phyloP scores from a whole-genome alignment of 768 basidiomycete genomes.

The Serpula lacrymans region DNA sequence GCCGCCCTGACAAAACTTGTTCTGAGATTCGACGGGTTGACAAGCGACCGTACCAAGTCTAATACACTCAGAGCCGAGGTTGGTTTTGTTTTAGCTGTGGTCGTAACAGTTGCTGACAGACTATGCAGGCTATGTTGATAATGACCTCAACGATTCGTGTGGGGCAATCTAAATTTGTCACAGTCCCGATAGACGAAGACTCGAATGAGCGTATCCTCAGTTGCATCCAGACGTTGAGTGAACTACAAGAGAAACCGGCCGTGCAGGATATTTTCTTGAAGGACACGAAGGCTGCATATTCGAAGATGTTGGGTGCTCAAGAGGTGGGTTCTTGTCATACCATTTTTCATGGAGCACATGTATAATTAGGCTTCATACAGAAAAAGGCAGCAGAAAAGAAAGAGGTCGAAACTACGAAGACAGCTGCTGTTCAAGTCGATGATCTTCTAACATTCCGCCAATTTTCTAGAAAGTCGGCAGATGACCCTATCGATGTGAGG shows the following conservation, averaged over 20 bases:
- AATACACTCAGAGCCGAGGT: constrained; percentile 89
- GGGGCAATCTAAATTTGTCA: constrained; percentile 93
- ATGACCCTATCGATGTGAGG: constrained; percentile 72
- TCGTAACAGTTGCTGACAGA: neutral
- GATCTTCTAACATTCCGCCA: constrained; percentile 91
- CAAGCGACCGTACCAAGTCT: constrained; percentile 46
- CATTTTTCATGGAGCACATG: neutral
- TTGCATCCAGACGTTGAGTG: constrained; percentile 91
- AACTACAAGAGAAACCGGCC: constrained; percentile 54
- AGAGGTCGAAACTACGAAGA: constrained; percentile 68
- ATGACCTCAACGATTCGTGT: constrained; percentile 98
- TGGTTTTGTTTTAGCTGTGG: neutral
- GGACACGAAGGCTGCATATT: constrained; percentile 89
- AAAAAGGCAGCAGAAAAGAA: constrained; percentile 91
- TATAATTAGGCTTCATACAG: constrained; percentile 32
- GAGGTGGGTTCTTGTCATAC: constrained; percentile 51
- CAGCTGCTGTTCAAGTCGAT: constrained; percentile 82
- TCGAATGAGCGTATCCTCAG: constrained; percentile 94
- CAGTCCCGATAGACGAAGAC: constrained; percentile 97
- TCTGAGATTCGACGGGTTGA: constrained; percentile 60
- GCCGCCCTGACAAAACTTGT: constrained; percentile 89
- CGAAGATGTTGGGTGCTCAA: constrained; percentile 93
- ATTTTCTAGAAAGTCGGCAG: constrained; percentile 87
- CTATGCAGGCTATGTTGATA: constrained; percentile 82
- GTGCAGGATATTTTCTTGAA: constrained; percentile 73